A percentile compares a stretch with the other conserved stretches of the same genome.
phyloP scores from a whole-genome alignment of 441 rosid species.

The Breynia disticha region DNA sequence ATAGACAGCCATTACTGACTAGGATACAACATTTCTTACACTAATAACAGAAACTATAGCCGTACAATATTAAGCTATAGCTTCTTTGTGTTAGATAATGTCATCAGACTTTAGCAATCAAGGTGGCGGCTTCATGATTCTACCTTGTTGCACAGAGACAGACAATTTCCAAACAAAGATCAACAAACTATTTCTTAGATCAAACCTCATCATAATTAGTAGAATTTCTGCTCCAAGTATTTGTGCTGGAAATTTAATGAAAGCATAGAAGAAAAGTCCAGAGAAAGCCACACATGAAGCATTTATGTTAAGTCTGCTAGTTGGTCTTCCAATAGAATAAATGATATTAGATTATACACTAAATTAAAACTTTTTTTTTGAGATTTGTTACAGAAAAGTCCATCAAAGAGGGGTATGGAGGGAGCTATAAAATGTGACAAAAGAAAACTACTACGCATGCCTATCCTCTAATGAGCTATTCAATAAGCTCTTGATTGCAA shows the following conservation, averaged over 20 bases:
- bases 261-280: background rate
- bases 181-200: slow-evolving; percentile 1
- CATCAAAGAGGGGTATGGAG: too few species aligned
- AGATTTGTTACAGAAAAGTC: too few species aligned
- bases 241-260: slow-evolving; percentile 2
- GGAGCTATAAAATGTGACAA: too few species aligned
- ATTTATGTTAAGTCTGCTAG: too few species aligned
- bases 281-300: too few species aligned
- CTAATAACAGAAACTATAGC: slow-evolving; percentile 1
- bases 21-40: background rate
- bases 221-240: background rate
- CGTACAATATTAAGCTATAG: slow-evolving; percentile 8
- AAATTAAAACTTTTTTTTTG: too few species aligned
- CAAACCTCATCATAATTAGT: background rate
- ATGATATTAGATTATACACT: too few species aligned
- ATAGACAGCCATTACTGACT: slow-evolving; percentile 2
- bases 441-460: too few species aligned
- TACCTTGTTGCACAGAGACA: slow-evolving; percentile 9
- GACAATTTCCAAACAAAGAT: slow-evolving; percentile 9
- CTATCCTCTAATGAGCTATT: too few species aligned
- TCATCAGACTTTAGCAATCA: slow-evolving; percentile 2
- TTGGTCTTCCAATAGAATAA: too few species aligned
- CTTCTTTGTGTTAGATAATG: slow-evolving; percentile 1
- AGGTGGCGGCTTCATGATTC: slow-evolving; percentile 8
- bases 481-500: too few species aligned